phyloP scores from a whole-genome alignment of 257 asterid genomes.

The Handroanthus guayacan region DNA sequence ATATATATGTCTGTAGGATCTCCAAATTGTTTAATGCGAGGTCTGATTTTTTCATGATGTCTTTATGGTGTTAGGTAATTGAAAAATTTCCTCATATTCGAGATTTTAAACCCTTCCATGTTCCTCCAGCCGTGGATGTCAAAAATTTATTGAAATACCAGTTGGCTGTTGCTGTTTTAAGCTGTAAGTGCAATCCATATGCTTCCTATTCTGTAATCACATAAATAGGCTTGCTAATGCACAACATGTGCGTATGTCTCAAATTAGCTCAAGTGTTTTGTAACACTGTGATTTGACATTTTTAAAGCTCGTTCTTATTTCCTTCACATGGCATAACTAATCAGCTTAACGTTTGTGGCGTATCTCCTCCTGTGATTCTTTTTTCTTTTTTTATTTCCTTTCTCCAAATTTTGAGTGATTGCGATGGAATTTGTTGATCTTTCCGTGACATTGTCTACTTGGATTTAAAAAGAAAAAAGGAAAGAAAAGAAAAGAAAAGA shows the following conservation, averaged over 20 bases:
- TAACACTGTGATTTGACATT: not conserved
- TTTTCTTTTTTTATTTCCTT: not conserved
- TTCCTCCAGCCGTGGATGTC: slow-evolving; percentile 63
- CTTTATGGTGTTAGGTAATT: slow-evolving; percentile 56
- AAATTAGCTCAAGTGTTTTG: slow-evolving; percentile 21
- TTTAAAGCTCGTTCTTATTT: slow-evolving; percentile 20
- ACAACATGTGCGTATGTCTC: slow-evolving; percentile 27
- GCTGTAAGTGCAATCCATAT: slow-evolving; percentile 54
- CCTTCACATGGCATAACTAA: slow-evolving; percentile 9
- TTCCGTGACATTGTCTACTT: not conserved
- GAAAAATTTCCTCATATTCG: slow-evolving; percentile 82
- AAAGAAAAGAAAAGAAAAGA: not conserved
- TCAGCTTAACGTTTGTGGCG: not conserved
- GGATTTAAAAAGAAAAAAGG: not conserved
- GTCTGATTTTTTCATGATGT: slow-evolving; percentile 22
- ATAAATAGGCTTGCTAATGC: slow-evolving; percentile 1
- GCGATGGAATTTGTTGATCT: not conserved
- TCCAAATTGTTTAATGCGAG: not conserved
- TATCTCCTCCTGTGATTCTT: not conserved
- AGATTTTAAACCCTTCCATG: slow-evolving; percentile 59
- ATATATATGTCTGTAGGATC: not conserved
- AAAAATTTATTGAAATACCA: slow-evolving; percentile 68
- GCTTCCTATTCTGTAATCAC: slow-evolving; percentile 4
- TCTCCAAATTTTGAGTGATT: not conserved
- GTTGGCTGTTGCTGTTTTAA: slow-evolving; percentile 72